Evolutionary conservation across 2,329 filamentous ascomycete genomes (phyloP).

Genomic region (Ophiostoma triangulosporum): DNA sequence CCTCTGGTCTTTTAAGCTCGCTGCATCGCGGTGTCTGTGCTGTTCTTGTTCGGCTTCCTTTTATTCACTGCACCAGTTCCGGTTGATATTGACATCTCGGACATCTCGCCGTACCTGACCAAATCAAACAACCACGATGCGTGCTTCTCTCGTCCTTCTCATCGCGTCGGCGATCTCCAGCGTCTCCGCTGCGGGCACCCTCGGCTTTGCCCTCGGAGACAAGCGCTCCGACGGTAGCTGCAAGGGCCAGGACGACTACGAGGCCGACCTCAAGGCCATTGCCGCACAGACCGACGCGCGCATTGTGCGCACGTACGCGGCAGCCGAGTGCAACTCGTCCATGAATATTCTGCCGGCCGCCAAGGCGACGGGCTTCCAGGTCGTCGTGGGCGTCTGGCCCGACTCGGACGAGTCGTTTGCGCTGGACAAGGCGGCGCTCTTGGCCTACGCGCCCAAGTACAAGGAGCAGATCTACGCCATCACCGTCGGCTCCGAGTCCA

Average conservation of each 20-base stretch:
- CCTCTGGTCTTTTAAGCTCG: not conserved
- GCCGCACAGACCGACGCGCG: not conserved
- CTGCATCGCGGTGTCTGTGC: not conserved
- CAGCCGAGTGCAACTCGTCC: slow-evolving; percentile 8
- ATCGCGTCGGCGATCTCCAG: not conserved
- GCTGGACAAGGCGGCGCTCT: slow-evolving; percentile 8
- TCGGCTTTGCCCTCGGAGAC: slow-evolving; percentile 10
- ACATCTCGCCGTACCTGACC: not conserved
- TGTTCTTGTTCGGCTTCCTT: not conserved
- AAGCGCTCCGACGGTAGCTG: slow-evolving; percentile 8
- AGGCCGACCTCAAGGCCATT: slow-evolving; percentile 7
- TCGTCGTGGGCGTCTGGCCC: slow-evolving; percentile 9
- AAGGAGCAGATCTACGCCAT: slow-evolving; percentile 11
- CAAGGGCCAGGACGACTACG: slow-evolving; percentile 9
- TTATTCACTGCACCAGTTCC: not conserved
- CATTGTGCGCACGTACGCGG: slow-evolving; percentile 8
- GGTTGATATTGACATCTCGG: not conserved
- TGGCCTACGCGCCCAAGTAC: slow-evolving; percentile 6
- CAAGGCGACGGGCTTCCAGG: slow-evolving; percentile 5
- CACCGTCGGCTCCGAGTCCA: slow-evolving; percentile 9
- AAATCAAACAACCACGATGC: slow-evolving; percentile 1
- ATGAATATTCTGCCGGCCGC: slow-evolving; percentile 9
- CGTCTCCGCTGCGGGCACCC: slow-evolving; percentile 3
- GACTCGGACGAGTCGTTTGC: slow-evolving; percentile 6
- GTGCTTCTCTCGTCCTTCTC: slow-evolving; percentile 1